Base-by-base conservation (phyloP, 192 early-diverging fungal species). In the Glomus cerebriforme region DNA sequence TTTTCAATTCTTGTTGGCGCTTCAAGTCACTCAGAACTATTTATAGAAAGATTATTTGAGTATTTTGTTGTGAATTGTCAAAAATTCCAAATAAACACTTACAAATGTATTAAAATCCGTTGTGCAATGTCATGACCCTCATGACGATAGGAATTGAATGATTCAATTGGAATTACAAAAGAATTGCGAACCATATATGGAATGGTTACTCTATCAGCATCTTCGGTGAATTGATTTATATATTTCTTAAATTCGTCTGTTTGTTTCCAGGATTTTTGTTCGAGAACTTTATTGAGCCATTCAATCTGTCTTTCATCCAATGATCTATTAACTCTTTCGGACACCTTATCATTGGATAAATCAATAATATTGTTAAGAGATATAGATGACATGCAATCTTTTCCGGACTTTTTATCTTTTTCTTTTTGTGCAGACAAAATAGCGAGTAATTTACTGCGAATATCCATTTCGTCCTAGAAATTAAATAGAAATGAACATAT, bases 171-270 rank as follows among this genome's bases (percentile, higher is more conserved):
- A 7, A 0, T 39, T 39, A 39, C 37, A 39, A 7, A 39, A 39
- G 37, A 39, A 6, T 7, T 39, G 2, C 6, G 37, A 7, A 8
- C 5, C 5, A 7, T 9, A 39, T 39, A 39, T 39, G 7, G 0
- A 39, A 39, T 39, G 37, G 24, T 2, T 60, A 60, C 2, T 60
- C 59, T 60, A 26, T 60, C n/a, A 26, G 24, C 34, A 31, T 26
- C 64, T 17, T 77, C 75, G 31, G 39, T 67, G 31, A 77, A 77
- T 67, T 77, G 75, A 19, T 19, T 66, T 49, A 77, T 67, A 67
- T 77, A 74, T 29, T 60, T 58, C 34, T 60, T 27, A 74, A 74
- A 74, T 74, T 74, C 73, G 34, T 34, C 0, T 59, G 73, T 74
- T 74, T 58, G 58, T 7, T 59, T 60, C 73, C 58, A 60, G 4